Percentiles rank a stretch among this genome's conserved stretches.
Evolutionary conservation across 257 asterid species (phyloP).

Genomic region (Catharanthus roseus): DNA sequence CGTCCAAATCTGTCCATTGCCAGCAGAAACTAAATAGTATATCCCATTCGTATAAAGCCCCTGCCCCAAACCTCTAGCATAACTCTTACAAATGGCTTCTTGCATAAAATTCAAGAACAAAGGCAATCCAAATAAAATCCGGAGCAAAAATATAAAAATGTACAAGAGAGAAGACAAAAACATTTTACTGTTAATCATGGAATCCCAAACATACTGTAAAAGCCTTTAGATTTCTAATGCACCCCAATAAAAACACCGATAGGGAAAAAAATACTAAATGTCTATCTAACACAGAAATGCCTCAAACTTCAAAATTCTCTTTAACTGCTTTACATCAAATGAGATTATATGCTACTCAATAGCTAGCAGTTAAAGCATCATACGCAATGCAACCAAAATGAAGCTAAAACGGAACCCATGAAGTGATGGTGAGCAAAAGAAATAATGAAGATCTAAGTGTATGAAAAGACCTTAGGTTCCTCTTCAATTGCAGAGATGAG

Average conservation of each 20-base stretch:
- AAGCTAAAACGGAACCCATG: not conserved
- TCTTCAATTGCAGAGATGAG: slow-evolving; percentile 78
- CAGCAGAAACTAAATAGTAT: not conserved
- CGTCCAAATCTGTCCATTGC: not conserved
- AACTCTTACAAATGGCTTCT: not conserved
- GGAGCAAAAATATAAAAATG: not conserved
- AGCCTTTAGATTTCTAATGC: not conserved
- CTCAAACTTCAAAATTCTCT: not conserved
- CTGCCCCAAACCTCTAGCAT: not conserved
- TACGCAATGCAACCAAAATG: not conserved
- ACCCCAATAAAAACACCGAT: too few species aligned
- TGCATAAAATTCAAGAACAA: not conserved
- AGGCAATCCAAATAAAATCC: not conserved
- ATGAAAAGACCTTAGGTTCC: slow-evolving; percentile 61
- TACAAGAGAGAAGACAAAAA: not conserved
- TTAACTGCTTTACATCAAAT: not conserved
- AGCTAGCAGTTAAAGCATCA: not conserved
- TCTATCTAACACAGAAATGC: not conserved
- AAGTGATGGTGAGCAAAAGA: not conserved
- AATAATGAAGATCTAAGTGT: not conserved
- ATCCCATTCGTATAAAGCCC: not conserved
- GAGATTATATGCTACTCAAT: not conserved
- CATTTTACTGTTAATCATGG: not conserved
- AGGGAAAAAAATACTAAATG: not conserved
- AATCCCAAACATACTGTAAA: not conserved